These are phyloP conservation scores for Clonostachys chloroleuca DNA, from an alignment of 2,329 filamentous ascomycete species.

Conservation along the genomic window DNA sequence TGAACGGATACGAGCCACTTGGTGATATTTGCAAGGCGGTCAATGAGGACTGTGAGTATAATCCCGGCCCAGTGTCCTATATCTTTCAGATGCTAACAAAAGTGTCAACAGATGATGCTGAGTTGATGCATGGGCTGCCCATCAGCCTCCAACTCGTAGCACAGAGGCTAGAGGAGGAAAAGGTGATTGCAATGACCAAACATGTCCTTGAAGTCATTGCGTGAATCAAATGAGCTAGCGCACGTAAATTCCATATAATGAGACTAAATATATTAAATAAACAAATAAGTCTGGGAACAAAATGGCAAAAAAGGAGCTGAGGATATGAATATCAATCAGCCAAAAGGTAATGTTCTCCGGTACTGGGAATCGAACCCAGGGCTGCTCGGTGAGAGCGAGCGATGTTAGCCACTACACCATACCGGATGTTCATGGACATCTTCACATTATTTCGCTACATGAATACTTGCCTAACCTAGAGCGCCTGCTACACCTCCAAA, in stretches of 20 bases:
- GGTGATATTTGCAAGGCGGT: slow-evolving; percentile 10
- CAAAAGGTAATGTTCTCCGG: slow-evolving; percentile 3
- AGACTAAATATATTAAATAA: too few relatives aligned
- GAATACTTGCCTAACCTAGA: too few relatives aligned
- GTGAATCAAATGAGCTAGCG: too few relatives aligned
- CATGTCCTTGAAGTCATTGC: neutral
- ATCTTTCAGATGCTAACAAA: neutral
- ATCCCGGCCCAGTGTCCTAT: slow-evolving; percentile 4
- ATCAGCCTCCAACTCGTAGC: slow-evolving; percentile 16
- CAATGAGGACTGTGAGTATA: slow-evolving; percentile 13
- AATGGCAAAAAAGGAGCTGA: too few relatives aligned
- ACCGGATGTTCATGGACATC: slow-evolving; percentile 10
- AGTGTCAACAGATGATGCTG: slow-evolving; percentile 7
- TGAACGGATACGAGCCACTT: slow-evolving; percentile 10
- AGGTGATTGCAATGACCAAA: slow-evolving; percentile 18
- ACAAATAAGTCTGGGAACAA: too few relatives aligned
- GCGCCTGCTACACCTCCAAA: too few relatives aligned
- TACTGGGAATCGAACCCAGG: slow-evolving; percentile 12
- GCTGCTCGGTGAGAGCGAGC: slow-evolving; percentile 20
- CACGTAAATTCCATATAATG: too few relatives aligned
- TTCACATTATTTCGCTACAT: too few relatives aligned
- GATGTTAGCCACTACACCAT: slow-evolving; percentile 27
- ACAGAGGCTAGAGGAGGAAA: slow-evolving; percentile 14
- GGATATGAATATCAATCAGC: too few relatives aligned
- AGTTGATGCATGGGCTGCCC: slow-evolving; percentile 14